Evolutionary conservation across 2,329 filamentous ascomycete genomes (phyloP).

Genomic region (Fusarium sororula): DNA sequence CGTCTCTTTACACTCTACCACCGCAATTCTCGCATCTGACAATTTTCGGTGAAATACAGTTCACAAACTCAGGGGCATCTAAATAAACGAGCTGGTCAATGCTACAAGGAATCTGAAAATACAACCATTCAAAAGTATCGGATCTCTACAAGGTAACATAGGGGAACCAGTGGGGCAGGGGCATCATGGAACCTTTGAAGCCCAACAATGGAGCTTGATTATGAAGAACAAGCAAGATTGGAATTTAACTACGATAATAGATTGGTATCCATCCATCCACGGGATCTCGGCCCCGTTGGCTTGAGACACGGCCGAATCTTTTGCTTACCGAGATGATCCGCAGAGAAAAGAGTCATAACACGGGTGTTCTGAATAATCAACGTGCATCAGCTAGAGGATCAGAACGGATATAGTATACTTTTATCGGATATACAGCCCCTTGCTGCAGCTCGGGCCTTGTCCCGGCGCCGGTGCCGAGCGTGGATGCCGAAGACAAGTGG

Average conservation of each 20-base stretch:
- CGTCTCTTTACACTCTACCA: background rate
- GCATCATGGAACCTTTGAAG: slow-evolving; percentile 24
- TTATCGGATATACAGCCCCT: slow-evolving; percentile 19
- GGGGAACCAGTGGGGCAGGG: slow-evolving; percentile 17
- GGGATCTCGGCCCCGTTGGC: slow-evolving; percentile 28
- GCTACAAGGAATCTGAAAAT: background rate
- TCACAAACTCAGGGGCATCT: slow-evolving; percentile 5
- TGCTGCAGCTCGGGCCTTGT: slow-evolving; percentile 1
- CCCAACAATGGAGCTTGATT: slow-evolving; percentile 29
- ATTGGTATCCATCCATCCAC: background rate
- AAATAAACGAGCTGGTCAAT: slow-evolving; percentile 11
- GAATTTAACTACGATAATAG: background rate
- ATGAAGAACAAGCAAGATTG: background rate
- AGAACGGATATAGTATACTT: slow-evolving; percentile 23
- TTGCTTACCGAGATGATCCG: slow-evolving; percentile 17
- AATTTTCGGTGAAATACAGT: background rate
- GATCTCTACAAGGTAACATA: slow-evolving; percentile 9
- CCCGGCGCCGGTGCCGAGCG: slow-evolving; percentile 31
- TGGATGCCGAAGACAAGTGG: slow-evolving; percentile 35
- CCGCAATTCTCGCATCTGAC: background rate
- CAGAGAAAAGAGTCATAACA: slow-evolving; percentile 6
- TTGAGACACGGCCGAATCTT: slow-evolving; percentile 10
- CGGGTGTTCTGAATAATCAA: slow-evolving; percentile 1
- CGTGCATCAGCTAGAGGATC: background rate
- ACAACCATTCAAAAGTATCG: background rate